Evolutionary conservation across 2,329 filamentous ascomycete species (phyloP), one percentile per base, ranked within the genome.

Genomic region (Cercospora zeina): DNA sequence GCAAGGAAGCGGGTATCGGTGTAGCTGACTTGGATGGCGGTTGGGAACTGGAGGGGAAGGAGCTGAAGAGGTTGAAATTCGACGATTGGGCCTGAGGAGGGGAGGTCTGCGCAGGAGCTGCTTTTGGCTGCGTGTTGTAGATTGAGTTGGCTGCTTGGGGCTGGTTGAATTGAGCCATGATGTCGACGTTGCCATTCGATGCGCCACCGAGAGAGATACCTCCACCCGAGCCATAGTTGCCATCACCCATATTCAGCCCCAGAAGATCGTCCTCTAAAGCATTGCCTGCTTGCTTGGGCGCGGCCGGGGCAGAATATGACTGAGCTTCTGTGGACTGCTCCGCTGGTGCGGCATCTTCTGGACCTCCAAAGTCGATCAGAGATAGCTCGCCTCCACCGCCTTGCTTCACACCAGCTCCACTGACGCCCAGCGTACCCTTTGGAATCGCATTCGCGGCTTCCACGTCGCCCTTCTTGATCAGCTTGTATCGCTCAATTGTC

Each of bases 391-490:
- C 87, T 67, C 87, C 83, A 6, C 85, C 82, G 70, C 88, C 85
- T 78, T 87, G 85, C 69, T 83, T 81, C 51, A 88, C 82, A 65
- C 85, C 83, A 62, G 86, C 85, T 54, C 80, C 80, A 64, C 84
- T 88, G 24, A 85, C 87, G 10, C 88, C 85, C 54, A 90, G 82
- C 13, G 89, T 93, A 30, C 93, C 91, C 72, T 90, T 88, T 6
- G 91, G 91, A 68, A 97, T 89, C 75, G 87, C 90, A 67, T 88
- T 86, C 14, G 95, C 91, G 10, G 81, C 91, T 68, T 93, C 91
- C 49, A 96, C 76, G 72, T 99, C 93, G 21, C 95, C 95, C 80
- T 95, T 96, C 81, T 96, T 99, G 77, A 97, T 87, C 59, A 97
- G 80, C 82, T 91, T 96, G 77, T 97, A 99, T 67, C 95, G 83